Evolutionary conservation across 2,329 filamentous ascomycete species (phyloP).

Genomic region (Microdochium paspali): DNA sequence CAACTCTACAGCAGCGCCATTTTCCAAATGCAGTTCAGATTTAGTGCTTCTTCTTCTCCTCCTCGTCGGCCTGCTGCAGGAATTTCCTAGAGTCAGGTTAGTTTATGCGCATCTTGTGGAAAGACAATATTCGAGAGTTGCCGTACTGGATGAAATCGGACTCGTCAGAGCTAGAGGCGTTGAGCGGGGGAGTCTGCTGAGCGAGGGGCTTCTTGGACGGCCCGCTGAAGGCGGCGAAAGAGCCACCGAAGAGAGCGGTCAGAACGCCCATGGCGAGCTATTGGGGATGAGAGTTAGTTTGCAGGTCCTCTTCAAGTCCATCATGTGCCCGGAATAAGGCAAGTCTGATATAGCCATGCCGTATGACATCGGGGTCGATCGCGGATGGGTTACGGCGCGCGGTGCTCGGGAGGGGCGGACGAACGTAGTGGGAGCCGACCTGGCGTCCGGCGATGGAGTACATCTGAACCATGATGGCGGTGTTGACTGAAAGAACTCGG

Average conservation of each 20-base stretch:
- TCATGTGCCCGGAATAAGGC: too few relatives aligned
- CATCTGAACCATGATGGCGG: slow-evolving; percentile 35
- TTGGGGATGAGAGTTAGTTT: slow-evolving; percentile 5
- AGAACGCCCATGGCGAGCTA: slow-evolving; percentile 51
- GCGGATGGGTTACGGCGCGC: not conserved
- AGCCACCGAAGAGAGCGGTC: slow-evolving; percentile 37
- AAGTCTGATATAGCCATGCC: slow-evolving; percentile 2
- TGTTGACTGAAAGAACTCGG: slow-evolving; percentile 11
- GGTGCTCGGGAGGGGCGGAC: slow-evolving; percentile 17
- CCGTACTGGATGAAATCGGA: slow-evolving; percentile 57
- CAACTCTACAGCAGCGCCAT: slow-evolving; percentile 2
- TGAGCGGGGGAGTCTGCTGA: slow-evolving; percentile 45
- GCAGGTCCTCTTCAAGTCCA: slow-evolving; percentile 9
- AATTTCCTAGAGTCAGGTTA: slow-evolving; percentile 30
- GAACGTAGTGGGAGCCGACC: slow-evolving; percentile 52
- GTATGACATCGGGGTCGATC: not conserved
- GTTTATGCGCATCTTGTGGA: slow-evolving; percentile 7
- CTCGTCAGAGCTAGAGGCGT: slow-evolving; percentile 52
- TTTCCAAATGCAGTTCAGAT: slow-evolving; percentile 4
- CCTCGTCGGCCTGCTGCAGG: slow-evolving; percentile 30
- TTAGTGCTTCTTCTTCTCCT: slow-evolving; percentile 33
- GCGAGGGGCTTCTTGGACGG: slow-evolving; percentile 29
- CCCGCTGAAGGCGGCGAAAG: slow-evolving; percentile 33
- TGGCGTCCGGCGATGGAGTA: slow-evolving; percentile 51
- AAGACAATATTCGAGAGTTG: slow-evolving; percentile 6